Evolutionary conservation across 495 filamentous ascomycete species (phyloP).

Genomic region (Choiromyces venosus): DNA sequence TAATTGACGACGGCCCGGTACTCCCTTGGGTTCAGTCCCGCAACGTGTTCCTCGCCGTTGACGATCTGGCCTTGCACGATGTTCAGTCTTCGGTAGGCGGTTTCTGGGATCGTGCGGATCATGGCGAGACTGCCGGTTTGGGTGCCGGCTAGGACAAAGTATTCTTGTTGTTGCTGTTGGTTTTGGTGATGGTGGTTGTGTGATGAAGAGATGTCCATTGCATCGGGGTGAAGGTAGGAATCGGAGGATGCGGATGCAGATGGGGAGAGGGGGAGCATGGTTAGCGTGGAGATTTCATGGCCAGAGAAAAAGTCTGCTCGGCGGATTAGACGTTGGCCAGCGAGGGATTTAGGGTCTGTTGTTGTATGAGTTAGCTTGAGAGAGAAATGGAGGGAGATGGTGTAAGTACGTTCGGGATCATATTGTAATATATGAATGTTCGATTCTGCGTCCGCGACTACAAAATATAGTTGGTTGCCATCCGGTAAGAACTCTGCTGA

Average conservation of each 20-base stretch:
- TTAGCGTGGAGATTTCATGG: conserved; percentile 65
- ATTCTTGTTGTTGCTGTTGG: conserved; percentile 37
- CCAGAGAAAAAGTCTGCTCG: conserved; percentile 81
- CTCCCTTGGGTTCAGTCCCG: conserved; percentile 74
- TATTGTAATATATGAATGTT: conserved; percentile 86
- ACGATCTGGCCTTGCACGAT: conserved; percentile 75
- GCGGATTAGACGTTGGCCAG: conserved; percentile 79
- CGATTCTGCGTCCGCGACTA: conserved; percentile 77
- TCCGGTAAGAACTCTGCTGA: conserved; percentile 84
- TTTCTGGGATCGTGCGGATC: conserved; percentile 70
- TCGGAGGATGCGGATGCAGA: conserved; percentile 37
- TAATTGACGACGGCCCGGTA: conserved; percentile 56
- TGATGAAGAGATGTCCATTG: conserved; percentile 15
- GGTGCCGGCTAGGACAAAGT: conserved; percentile 62
- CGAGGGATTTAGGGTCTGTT: conserved; percentile 84
- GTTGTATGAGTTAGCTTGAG: conserved; percentile 3
- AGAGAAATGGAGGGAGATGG: not conserved
- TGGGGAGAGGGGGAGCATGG: conserved; percentile 61
- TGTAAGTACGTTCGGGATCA: conserved; percentile 69
- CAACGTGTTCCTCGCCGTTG: conserved; percentile 66
- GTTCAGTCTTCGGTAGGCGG: conserved; percentile 73
- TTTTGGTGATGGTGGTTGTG: conserved; percentile 36
- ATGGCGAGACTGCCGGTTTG: conserved; percentile 69
- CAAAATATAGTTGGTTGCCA: conserved; percentile 72
- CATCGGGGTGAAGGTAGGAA: conserved; percentile 41